Conservation (phyloP, 202 grass and related monocot species). For the Zizania palustris region DNA sequence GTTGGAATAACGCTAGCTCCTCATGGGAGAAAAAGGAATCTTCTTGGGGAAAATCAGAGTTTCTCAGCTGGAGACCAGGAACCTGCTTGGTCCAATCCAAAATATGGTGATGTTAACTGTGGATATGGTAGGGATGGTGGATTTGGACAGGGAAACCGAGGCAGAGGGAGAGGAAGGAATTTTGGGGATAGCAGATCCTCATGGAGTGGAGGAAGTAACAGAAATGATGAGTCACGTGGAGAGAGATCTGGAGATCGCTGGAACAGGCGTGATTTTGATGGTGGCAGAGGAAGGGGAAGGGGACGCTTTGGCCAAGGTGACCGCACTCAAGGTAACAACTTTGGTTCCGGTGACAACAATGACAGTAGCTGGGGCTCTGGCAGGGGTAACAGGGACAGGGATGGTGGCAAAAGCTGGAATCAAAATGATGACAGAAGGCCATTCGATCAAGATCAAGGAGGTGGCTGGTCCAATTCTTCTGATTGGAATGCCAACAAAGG, state of each 20-base stretch:
- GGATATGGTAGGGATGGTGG: conserved; percentile 47
- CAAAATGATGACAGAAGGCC: conserved; percentile 44
- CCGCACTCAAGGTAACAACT: conserved; percentile 39
- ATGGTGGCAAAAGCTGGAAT: conserved; percentile 50
- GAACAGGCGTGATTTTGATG: conserved; percentile 54
- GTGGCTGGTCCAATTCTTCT: conserved; percentile 50
- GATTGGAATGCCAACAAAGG: conserved; percentile 44
- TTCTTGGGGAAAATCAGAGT: conserved; percentile 50
- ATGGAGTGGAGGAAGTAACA: conserved; percentile 51
- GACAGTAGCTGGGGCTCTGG: conserved; percentile 40
- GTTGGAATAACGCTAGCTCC: conserved; percentile 43
- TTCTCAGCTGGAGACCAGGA: conserved; percentile 55
- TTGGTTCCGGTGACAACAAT: conserved; percentile 40
- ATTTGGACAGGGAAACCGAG: conserved; percentile 47
- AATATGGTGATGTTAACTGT: conserved; percentile 50
- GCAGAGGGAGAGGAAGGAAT: conserved; percentile 61
- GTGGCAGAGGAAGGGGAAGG: conserved; percentile 57
- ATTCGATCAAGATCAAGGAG: conserved; percentile 31
- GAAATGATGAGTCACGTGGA: conserved; percentile 51
- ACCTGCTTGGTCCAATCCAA: conserved; percentile 63
- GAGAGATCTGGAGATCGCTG: conserved; percentile 49
- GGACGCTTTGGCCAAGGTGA: conserved; percentile 49
- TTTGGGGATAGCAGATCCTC: conserved; percentile 52
- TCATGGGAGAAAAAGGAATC: conserved; percentile 42
- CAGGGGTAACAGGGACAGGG: conserved; percentile 37